phyloP scores from a whole-genome alignment of 371 early-diverging fungal species.

The Mortierella sp. region DNA sequence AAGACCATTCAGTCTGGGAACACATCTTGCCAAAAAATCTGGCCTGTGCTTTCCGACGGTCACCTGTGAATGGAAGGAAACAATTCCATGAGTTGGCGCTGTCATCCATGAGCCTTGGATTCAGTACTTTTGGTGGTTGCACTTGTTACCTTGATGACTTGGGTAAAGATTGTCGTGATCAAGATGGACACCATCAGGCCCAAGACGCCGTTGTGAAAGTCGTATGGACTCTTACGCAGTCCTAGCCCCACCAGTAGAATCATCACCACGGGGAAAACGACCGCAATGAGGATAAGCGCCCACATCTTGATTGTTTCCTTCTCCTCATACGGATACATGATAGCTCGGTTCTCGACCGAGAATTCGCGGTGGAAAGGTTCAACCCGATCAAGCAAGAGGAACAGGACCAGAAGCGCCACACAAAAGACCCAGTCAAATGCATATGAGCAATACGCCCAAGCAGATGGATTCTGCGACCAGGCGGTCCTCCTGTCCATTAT shows the following conservation, averaged over 20 bases:
- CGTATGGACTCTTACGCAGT: constrained; percentile 61
- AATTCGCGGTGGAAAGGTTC: constrained; percentile 74
- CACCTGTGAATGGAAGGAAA: constrained; percentile 28
- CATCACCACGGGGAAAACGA: constrained; percentile 60
- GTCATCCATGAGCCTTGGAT: too few species aligned
- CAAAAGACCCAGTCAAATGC: constrained; percentile 75
- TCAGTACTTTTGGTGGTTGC: background rate
- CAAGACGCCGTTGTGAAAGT: constrained; percentile 72
- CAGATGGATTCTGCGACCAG: constrained; percentile 18
- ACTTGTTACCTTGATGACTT: constrained; percentile 69
- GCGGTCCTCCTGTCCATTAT: constrained; percentile 9
- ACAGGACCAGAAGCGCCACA: constrained; percentile 63
- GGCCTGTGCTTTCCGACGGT: constrained; percentile 77
- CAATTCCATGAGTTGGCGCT: too few species aligned
- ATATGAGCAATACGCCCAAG: constrained; percentile 64
- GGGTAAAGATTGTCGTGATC: constrained; percentile 74
- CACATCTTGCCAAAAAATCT: constrained; percentile 88
- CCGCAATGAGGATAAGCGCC: constrained; percentile 60
- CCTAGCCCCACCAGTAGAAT: constrained; percentile 57
- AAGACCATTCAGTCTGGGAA: constrained; percentile 53
- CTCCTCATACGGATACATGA: constrained; percentile 64
- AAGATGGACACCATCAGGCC: constrained; percentile 67
- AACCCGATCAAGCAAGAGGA: constrained; percentile 63
- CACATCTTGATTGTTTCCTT: constrained; percentile 69
- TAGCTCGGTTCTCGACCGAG: constrained; percentile 70